Percentiles rank a stretch among this genome's conserved stretches.
phyloP scores from a whole-genome alignment of 352 stramenopile species.

The Pseudoperonospora humuli region DNA sequence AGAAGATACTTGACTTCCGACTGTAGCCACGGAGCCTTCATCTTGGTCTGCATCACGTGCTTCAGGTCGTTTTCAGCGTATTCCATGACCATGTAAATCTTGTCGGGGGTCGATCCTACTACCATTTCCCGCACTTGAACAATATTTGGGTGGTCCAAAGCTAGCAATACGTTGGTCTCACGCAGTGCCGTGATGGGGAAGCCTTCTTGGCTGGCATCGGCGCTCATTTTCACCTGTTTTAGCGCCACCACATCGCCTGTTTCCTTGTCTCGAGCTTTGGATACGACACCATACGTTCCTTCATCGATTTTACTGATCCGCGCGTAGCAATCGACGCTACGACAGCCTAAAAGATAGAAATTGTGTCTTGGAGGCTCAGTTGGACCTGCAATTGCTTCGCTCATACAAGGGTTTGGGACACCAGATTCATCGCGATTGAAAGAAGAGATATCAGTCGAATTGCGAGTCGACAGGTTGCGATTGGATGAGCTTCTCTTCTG shows the following conservation, averaged over 20 bases:
- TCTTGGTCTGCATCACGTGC: slow-evolving; percentile 76
- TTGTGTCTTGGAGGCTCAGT: slow-evolving; percentile 34
- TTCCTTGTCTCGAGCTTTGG: slow-evolving; percentile 86
- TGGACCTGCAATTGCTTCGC: slow-evolving; percentile 2
- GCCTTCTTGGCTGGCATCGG: slow-evolving; percentile 65
- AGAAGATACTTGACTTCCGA: slow-evolving; percentile 93
- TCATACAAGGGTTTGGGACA: not conserved
- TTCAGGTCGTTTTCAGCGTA: slow-evolving; percentile 86
- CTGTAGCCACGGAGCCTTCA: slow-evolving; percentile 74
- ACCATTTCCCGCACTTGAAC: slow-evolving; percentile 85
- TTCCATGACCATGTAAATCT: slow-evolving; percentile 91
- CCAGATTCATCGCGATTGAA: not conserved
- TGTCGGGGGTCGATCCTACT: slow-evolving; percentile 76
- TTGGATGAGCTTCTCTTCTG: slow-evolving; percentile 5
- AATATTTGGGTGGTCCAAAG: slow-evolving; percentile 83
- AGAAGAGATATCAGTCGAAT: not conserved
- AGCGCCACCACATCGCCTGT: slow-evolving; percentile 90
- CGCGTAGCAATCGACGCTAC: slow-evolving; percentile 93
- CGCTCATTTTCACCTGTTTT: slow-evolving; percentile 86
- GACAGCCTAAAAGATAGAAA: slow-evolving; percentile 83
- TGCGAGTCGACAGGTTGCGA: not conserved
- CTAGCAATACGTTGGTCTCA: slow-evolving; percentile 80
- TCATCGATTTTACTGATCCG: slow-evolving; percentile 92
- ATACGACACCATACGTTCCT: slow-evolving; percentile 96
- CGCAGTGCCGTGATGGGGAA: slow-evolving; percentile 81